Evolutionary conservation across 495 filamentous ascomycete species (phyloP), one percentile per base, ranked within the genome.

Genomic region (Filosporella fistucella): DNA sequence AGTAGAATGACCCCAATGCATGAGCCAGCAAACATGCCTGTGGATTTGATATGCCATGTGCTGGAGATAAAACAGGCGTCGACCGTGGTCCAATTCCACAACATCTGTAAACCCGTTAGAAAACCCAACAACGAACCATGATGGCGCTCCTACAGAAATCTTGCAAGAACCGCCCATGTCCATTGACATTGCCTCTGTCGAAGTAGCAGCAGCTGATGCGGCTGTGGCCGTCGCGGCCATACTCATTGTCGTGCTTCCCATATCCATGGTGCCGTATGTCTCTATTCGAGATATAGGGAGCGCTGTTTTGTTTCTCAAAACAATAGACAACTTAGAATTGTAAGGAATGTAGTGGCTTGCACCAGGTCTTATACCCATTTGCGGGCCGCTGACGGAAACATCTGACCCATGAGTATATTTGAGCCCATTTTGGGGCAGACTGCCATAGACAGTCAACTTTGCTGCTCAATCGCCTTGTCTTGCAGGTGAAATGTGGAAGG

Each of bases 21-120:
- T 32, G 78, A 77, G 18, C 77, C 83, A 10, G 80, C 82, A 52
- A 90, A 87, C 61, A 76, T 78, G 46, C 72, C 76, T 0, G 42
- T 50, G 0, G 80, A 82, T 10, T 63, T 77, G 52, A 88, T 73
- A 42, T 82, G 82, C 84, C 85, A 90, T 9, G 71, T 64, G 9
- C 57, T 52, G 7, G 82, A 70, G 52, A 90, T 66, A 66, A 90
- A 88, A 74, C 83, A 90, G 1, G 81, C 57, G 61, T 86, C 77
- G 26, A 87, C 64, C 0, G 80, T 85, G 49, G 82, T 66, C 84
- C 85, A 88, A 56, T 90, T 88, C 84, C 84, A 88, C 2, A 87
- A 63, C 85, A 88, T 90, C 79, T 80, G 51, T 7, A 26, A 30
- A 21, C 1, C 25, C 11, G n/a, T 49, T 38, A 26, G 33, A n/a